Base-by-base conservation (phyloP, 805 yeast species). In the Candida dendrica region DNA sequence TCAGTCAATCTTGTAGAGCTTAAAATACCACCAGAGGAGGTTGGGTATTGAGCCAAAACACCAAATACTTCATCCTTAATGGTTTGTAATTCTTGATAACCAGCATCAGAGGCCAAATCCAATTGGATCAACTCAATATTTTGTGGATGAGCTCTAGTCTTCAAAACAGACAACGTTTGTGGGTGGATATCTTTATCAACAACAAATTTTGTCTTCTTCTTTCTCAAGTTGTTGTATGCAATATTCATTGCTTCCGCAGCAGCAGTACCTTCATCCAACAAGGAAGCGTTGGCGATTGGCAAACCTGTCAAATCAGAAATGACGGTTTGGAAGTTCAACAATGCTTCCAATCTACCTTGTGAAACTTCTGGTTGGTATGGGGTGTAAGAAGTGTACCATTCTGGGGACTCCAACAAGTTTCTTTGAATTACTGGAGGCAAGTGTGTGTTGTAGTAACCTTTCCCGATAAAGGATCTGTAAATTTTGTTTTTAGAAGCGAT, bases 281-380 rank as follows among this genome's bases (percentile, higher is more conserved):
- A 69, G 3, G 98, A 91, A 2, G 97, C 95, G 60, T 93, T 93
- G 39, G 98, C 90, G 54, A 93, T 79, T n/a, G 88, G 84, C 65
- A 93, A 72, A 1, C 98, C 98, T 0, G 98, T 93, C 50, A 93
- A 72, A 46, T 93, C 95, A 24, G 89, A 65, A 14, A 93, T 72
- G 56, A 91, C 71, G n/a, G 98, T 93, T 67, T 93, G 98, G 67
- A 76, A 93, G 64, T 93, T 93, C 47, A 93, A 69, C 47, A 93
- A 69, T 18, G 93, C 79, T 66, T 91, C 96, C 53, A 93, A 73
- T 54, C 98, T 79, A 42, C 98, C 98, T 65, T 93, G 98, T 1
- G 96, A 84, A 44, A 93, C 90, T 63, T 93, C 98, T 1, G 98
- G 96, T 68, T 93, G 98, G 63, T 93, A 93, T 30, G 98, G 98